Conservation (phyloP, 2,329 filamentous ascomycete genomes). For the Pseudogymnoascus sp. region DNA sequence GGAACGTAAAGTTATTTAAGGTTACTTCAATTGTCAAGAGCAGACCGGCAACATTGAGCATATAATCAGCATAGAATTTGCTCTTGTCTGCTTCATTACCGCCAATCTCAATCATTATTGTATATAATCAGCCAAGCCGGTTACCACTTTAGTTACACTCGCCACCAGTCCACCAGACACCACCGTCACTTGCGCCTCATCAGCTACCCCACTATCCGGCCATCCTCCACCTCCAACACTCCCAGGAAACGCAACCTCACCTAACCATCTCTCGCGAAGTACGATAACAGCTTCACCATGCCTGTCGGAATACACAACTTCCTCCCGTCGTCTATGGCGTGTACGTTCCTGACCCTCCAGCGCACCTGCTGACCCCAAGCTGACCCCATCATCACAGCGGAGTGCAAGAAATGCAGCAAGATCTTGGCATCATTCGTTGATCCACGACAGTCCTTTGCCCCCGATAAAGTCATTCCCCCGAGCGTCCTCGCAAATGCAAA, state of each 20-base stretch:
- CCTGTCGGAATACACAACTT: slow-evolving; percentile 57
- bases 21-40: background rate
- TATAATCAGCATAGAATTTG: background rate
- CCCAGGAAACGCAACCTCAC: slow-evolving; percentile 2
- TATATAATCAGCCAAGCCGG: slow-evolving; percentile 5
- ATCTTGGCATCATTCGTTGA: slow-evolving; percentile 94
- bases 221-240: background rate
- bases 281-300: slow-evolving; percentile 7
- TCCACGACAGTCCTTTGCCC: slow-evolving; percentile 84
- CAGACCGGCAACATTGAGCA: background rate
- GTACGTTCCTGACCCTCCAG: slow-evolving; percentile 40
- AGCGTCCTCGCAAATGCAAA: slow-evolving; percentile 85
- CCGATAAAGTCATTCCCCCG: slow-evolving; percentile 95
- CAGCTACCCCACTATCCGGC: slow-evolving; percentile 7
- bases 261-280: slow-evolving; percentile 6
- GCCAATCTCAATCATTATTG: background rate
- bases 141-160: slow-evolving; percentile 4
- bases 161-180: slow-evolving; percentile 5
- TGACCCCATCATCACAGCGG: slow-evolving; percentile 50
- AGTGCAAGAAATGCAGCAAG: slow-evolving; percentile 95
- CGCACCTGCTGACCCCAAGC: slow-evolving; percentile 19
- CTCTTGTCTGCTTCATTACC: background rate
- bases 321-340: slow-evolving; percentile 58
- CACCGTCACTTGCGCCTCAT: slow-evolving; percentile 2
- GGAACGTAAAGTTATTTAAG: background rate